phyloP scores from a whole-genome alignment of 2,329 filamentous ascomycete genomes.

The Colletotrichum simmondsii region DNA sequence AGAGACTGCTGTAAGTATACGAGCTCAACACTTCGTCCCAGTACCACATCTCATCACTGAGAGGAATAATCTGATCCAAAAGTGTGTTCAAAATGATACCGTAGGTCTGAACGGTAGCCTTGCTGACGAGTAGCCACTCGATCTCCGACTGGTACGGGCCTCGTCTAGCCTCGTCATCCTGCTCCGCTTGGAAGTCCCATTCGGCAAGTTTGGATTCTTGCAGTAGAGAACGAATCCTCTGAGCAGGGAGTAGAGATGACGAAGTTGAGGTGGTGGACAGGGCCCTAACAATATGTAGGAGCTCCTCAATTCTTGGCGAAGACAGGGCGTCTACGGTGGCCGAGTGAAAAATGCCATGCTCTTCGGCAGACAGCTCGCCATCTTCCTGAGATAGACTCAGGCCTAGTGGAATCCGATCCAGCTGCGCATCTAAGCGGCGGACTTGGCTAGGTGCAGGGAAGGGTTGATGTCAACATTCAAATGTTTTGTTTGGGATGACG shows the following conservation, averaged over 20 bases:
- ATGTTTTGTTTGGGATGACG: slow-evolving; percentile 29
- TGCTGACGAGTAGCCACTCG: slow-evolving; percentile 91
- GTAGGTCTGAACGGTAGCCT: slow-evolving; percentile 91
- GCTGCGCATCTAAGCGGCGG: slow-evolving; percentile 71
- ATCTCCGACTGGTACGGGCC: slow-evolving; percentile 72
- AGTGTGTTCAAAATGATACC: slow-evolving; percentile 82
- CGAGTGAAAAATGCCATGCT: slow-evolving; percentile 42
- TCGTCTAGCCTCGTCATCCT: slow-evolving; percentile 38
- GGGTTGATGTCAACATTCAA: slow-evolving; percentile 32
- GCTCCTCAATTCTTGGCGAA: slow-evolving; percentile 66
- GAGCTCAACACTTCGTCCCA: slow-evolving; percentile 92
- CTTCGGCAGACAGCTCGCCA: slow-evolving; percentile 43
- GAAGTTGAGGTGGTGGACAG: slow-evolving; percentile 77
- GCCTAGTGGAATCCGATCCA: slow-evolving; percentile 69
- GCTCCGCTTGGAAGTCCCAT: slow-evolving; percentile 40
- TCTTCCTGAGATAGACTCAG: slow-evolving; percentile 36
- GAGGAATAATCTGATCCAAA: slow-evolving; percentile 82
- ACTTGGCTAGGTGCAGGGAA: slow-evolving; percentile 60
- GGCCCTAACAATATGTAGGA: slow-evolving; percentile 76
- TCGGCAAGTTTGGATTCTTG: slow-evolving; percentile 66
- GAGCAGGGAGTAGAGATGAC: slow-evolving; percentile 68
- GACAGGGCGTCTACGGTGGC: slow-evolving; percentile 55
- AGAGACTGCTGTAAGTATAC: slow-evolving; percentile 81
- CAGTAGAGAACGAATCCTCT: slow-evolving; percentile 71
- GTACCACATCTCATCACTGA: slow-evolving; percentile 92